phyloP scores from a whole-genome alignment of 768 basidiomycete species.

The Russula lepida region DNA sequence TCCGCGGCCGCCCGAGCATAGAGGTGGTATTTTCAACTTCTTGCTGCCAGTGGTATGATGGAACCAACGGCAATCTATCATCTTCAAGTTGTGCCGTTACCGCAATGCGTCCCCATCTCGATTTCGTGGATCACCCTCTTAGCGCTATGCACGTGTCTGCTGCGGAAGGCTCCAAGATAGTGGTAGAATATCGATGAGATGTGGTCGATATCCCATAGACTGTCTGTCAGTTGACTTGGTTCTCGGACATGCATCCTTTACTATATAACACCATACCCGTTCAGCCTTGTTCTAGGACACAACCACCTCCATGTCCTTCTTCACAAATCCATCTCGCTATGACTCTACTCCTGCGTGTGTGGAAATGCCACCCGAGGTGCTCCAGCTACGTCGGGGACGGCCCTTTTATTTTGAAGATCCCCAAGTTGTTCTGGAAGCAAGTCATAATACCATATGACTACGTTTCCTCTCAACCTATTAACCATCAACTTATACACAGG shows the following conservation, averaged over 20 bases:
- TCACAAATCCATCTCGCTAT: no score
- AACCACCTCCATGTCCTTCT: neutral
- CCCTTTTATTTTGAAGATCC: conserved; percentile 5
- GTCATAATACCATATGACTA: neutral
- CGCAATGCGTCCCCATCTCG: neutral
- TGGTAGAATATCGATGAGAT: neutral
- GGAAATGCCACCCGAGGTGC: neutral
- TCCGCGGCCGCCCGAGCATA: no score
- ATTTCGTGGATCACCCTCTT: neutral
- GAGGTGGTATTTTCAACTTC: no score
- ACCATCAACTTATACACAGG: conserved; percentile 1
- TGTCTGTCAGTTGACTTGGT: neutral
- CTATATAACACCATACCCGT: neutral
- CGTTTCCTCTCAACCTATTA: neutral
- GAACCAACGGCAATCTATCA: neutral
- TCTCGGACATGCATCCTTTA: neutral
- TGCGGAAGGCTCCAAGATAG: neutral
- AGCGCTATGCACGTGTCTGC: neutral
- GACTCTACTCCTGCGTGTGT: no score
- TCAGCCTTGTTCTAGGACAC: neutral
- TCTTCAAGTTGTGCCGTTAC: neutral
- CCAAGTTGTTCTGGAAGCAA: conserved; percentile 6
- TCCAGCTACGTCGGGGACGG: neutral
- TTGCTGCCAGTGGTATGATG: no score
- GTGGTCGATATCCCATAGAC: neutral